These are phyloP conservation scores for Macrotyloma uniflorum DNA, from an alignment of 306 rosid genomes.

Conservation along the genomic window DNA sequence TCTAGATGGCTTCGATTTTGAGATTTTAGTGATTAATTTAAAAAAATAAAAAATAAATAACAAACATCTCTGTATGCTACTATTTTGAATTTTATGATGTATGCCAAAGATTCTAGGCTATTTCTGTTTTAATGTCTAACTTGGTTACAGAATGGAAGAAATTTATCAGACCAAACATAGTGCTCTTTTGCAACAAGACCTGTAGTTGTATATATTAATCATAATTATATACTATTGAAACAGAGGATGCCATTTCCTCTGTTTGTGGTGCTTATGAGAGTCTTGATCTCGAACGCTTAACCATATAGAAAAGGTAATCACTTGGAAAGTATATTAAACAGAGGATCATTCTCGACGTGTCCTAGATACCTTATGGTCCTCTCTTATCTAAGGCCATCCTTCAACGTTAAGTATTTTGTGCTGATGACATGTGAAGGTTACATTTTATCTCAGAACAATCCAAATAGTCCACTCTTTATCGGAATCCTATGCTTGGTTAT, in stretches of 20 bases:
- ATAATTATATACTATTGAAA: neutral
- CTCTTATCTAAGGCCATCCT: conserved; percentile 6
- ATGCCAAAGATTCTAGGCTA: neutral
- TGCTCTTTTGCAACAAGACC: neutral
- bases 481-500: conserved; percentile 55
- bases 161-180: conserved; percentile 12
- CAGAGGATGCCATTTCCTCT: conserved; percentile 28
- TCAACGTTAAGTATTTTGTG: conserved; percentile 22
- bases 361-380: neutral
- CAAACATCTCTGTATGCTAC: too few relatives aligned
- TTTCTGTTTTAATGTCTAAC: neutral
- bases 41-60: too few relatives aligned
- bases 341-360: conserved; percentile 6
- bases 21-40: neutral
- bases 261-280: conserved; percentile 27
- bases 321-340: neutral
- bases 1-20: neutral
- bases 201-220: neutral
- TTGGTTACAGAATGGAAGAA: neutral
- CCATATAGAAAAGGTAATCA: conserved; percentile 7
- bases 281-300: conserved; percentile 12
- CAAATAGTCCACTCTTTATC: conserved; percentile 29
- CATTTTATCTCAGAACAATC: conserved; percentile 38
- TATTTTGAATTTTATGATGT: neutral
- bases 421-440: conserved; percentile 27